phyloP scores from a whole-genome alignment of 345 rosid genomes.

The Sisymbrium altissimum region DNA sequence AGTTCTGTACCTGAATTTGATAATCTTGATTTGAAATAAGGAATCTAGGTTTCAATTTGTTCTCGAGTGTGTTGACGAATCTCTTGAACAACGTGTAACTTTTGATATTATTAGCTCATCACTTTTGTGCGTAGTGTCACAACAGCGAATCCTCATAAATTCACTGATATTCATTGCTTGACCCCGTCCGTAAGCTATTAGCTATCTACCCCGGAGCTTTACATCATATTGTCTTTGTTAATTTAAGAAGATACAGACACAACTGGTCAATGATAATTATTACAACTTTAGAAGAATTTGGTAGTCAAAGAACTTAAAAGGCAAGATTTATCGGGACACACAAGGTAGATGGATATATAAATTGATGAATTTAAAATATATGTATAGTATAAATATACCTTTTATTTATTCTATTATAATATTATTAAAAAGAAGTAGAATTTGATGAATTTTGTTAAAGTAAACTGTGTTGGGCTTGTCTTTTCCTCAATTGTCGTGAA shows the following conservation, averaged over 20 bases:
- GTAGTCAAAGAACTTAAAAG: conserved; percentile 30
- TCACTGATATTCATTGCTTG: neutral
- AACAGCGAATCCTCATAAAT: neutral
- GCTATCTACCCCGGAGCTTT: neutral
- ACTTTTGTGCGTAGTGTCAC: neutral
- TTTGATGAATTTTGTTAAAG: neutral
- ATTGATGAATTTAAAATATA: no score
- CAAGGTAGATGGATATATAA: neutral
- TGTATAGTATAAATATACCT: neutral
- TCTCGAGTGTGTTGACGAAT: neutral
- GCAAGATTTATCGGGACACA: conserved; percentile 18
- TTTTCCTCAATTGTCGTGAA: conserved; percentile 28
- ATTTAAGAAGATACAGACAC: conserved; percentile 9
- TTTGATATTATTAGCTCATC: neutral
- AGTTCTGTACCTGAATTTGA: neutral
- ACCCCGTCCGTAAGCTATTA: conserved; percentile 1
- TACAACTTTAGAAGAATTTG: conserved; percentile 12
- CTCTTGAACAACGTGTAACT: neutral
- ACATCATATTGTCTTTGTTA: conserved; percentile 15
- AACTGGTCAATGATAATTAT: conserved; percentile 22
- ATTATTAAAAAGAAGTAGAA: neutral
- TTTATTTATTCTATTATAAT: neutral
- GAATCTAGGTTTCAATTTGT: neutral
- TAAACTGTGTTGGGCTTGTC: conserved; percentile 18
- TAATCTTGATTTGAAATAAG: neutral